Evolutionary conservation across 2,329 filamentous ascomycete genomes (phyloP), one percentile per base, ranked within the genome.

Genomic region (Xylaria sp.): DNA sequence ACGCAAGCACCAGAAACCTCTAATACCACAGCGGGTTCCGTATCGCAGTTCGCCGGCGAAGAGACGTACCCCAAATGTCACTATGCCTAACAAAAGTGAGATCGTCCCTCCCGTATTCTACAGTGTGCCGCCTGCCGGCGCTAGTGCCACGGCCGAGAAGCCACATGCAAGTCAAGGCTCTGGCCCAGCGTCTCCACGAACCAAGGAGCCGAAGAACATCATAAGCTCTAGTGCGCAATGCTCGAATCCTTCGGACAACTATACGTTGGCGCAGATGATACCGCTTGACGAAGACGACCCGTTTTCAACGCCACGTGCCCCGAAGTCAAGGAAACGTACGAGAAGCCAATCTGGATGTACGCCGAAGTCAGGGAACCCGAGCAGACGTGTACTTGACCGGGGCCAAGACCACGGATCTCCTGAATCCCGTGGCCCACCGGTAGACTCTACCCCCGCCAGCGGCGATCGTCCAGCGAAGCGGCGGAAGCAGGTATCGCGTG

Each of bases 71-170:
- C 44, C 48, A 7, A 26, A 47, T 2, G 19, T 22, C 16, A 22
- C 16, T 11, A 54, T 16, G 26, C 20, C 17, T 16, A 48, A 13
- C 22, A 42, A 26, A 22, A 47, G 24, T 19, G 53, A 51, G 24
- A 60, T 60, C 19, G 48, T 50, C 2, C 50, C 54, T 2, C 39
- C 26, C 13, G 54, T 37, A 16, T 60, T 60, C 29, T 60, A 60
- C 17, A 50, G 54, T 2, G 44, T 8, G 2, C 16, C 34, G 13
- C 24, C 40, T 39, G 45, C 20, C 7, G 43, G 17, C 34, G 24
- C 8, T 7, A 38, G 39, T 37, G 16, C 7, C 16, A 44, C n/a
- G 16, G 11, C 11, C 29, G 29, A 34, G 11, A 7, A 34, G 29
- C 11, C 29, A 13, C 6, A 7, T 13, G 9, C 4, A 13, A 7